These are phyloP conservation scores for Angophora floribunda DNA, from an alignment of 345 rosid species.

Conservation along the genomic window DNA sequence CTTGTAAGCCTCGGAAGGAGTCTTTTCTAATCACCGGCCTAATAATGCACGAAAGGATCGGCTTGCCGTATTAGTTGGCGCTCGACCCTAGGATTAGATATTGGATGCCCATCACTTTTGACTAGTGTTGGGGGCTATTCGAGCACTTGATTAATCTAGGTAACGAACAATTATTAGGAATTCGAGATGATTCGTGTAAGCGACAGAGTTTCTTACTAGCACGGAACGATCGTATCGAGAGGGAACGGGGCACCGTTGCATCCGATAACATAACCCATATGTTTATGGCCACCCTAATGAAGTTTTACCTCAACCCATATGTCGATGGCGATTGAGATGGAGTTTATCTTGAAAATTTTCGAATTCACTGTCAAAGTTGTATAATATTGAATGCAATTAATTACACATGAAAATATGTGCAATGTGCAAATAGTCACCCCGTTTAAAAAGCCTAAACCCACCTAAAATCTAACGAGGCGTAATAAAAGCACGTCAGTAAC, in stretches of 20 bases:
- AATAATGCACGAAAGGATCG: background rate
- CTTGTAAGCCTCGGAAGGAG: background rate
- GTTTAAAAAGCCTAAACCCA: background rate
- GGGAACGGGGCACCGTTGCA: fast-evolving
- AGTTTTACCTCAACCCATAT: too few relatives aligned
- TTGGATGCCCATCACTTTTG: fast-evolving
- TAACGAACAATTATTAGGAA: too few relatives aligned
- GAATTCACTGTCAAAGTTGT: background rate
- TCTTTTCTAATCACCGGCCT: background rate
- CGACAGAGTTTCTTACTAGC: background rate
- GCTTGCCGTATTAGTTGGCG: background rate
- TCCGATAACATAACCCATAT: background rate
- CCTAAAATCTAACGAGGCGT: background rate
- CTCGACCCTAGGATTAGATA: background rate
- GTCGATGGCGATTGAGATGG: fast-evolving
- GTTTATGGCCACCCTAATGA: too few relatives aligned
- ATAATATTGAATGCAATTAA: background rate
- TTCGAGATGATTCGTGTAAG: too few relatives aligned
- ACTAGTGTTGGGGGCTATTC: background rate
- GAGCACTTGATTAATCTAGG: background rate
- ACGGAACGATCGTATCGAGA: fast-evolving
- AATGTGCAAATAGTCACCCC: background rate
- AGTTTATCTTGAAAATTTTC: background rate
- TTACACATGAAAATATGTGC: fast-evolving
- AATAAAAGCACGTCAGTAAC: background rate